These are phyloP conservation scores for Artomyces pyxidatus DNA, from an alignment of 768 basidiomycete species.

Conservation along the genomic window DNA sequence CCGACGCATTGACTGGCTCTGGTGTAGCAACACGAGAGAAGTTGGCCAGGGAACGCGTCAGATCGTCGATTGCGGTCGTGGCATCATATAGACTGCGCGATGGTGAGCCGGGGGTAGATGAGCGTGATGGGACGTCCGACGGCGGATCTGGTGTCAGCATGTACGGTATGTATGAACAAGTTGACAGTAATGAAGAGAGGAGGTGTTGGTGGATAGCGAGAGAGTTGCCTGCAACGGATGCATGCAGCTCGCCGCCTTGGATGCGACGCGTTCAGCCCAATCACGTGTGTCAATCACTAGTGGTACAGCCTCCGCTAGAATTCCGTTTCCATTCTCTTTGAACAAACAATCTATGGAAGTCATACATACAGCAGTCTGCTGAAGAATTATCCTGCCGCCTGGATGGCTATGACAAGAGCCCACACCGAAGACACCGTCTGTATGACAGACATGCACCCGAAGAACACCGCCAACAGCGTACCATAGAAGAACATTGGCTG, in stretches of 20 bases:
- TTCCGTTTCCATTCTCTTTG: too few relatives aligned
- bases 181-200: too few relatives aligned
- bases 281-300: too few relatives aligned
- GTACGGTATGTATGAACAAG: too few relatives aligned
- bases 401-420: neutral
- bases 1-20: constrained; percentile 41
- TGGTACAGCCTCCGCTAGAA: too few relatives aligned
- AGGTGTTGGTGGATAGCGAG: too few relatives aligned
- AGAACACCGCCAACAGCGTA: neutral
- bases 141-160: too few relatives aligned
- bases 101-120: constrained; percentile 18
- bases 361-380: too few relatives aligned
- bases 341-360: too few relatives aligned
- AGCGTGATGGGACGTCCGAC: neutral
- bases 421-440: neutral
- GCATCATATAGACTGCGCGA: constrained; percentile 24
- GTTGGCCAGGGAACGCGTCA: constrained; percentile 63
- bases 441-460: neutral
- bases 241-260: too few relatives aligned
- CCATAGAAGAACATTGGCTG: neutral
- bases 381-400: neutral
- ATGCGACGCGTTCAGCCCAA: too few relatives aligned
- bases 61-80: constrained; percentile 60
- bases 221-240: too few relatives aligned
- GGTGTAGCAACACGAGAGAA: constrained; percentile 73